Percentiles rank a stretch among this genome's conserved stretches.
These are phyloP conservation scores for Trametes sanguinea DNA, from an alignment of 768 basidiomycete species.

Conservation along the genomic window DNA sequence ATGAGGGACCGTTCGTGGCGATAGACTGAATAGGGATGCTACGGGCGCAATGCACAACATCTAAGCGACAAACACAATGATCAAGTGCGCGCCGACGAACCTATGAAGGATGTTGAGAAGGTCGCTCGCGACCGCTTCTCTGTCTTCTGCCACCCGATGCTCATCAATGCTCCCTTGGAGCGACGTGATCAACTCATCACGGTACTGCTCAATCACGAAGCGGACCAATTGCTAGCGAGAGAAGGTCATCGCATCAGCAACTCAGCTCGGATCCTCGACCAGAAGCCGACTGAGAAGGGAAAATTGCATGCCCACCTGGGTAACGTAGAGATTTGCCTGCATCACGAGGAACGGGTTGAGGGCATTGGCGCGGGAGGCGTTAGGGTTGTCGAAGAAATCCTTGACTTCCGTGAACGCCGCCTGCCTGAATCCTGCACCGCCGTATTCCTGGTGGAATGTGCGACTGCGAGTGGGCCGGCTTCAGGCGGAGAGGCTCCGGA, in stretches of 20 bases:
- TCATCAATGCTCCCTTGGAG: slow-evolving; percentile 69
- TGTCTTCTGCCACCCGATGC: slow-evolving; percentile 64
- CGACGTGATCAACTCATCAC: slow-evolving; percentile 76
- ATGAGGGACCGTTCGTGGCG: slow-evolving; percentile 82
- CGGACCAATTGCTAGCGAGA: slow-evolving; percentile 80
- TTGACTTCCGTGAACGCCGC: slow-evolving; percentile 87
- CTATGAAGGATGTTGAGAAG: slow-evolving; percentile 84
- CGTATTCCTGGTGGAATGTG: slow-evolving; percentile 62
- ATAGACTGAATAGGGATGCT: slow-evolving; percentile 94
- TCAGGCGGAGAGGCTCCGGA: slow-evolving; percentile 74
- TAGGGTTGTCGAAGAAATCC: slow-evolving; percentile 90
- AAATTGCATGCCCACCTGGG: slow-evolving; percentile 60
- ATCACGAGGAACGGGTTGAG: slow-evolving; percentile 89
- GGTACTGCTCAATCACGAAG: slow-evolving; percentile 90
- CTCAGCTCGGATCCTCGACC: slow-evolving; percentile 3
- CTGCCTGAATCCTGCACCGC: slow-evolving; percentile 74
- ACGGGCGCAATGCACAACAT: slow-evolving; percentile 8
- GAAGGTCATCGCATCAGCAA: slow-evolving; percentile 5
- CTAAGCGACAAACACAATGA: slow-evolving; percentile 11
- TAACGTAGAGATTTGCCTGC: slow-evolving; percentile 91
- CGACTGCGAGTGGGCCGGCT: slow-evolving; percentile 51
- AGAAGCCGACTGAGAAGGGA: neutral
- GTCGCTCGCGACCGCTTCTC: slow-evolving; percentile 86
- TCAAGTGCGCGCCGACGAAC: slow-evolving; percentile 36
- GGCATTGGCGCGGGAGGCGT: slow-evolving; percentile 81